Evolutionary conservation across 2,329 filamentous ascomycete species (phyloP).

Genomic region (Sclerotinia borealis): DNA sequence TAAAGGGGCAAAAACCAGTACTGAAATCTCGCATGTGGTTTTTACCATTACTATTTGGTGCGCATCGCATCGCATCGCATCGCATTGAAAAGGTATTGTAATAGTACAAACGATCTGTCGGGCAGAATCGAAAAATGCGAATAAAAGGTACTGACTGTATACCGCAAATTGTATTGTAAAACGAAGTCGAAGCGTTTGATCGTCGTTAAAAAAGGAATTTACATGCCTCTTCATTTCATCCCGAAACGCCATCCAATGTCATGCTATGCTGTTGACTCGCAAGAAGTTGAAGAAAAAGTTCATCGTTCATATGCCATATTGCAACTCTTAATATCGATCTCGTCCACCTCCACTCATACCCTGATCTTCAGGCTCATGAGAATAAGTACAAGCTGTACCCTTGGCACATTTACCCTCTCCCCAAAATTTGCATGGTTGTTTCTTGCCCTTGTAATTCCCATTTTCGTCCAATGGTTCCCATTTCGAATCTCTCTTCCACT

Average conservation of each 20-base stretch:
- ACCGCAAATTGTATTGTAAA: background rate
- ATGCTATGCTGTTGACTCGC: background rate
- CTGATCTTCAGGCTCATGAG: slow-evolving; percentile 46
- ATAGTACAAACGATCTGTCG: background rate
- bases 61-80: too few species aligned
- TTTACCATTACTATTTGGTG: too few species aligned
- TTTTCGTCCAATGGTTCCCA: slow-evolving; percentile 26
- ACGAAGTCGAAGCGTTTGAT: background rate
- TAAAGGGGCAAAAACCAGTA: background rate
- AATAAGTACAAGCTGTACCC: slow-evolving; percentile 68
- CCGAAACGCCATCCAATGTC: background rate
- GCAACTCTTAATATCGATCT: background rate
- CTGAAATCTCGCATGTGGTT: background rate
- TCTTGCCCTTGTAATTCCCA: slow-evolving; percentile 46
- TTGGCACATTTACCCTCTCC: slow-evolving; percentile 66
- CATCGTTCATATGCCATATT: background rate
- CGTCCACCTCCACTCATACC: background rate
- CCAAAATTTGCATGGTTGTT: slow-evolving; percentile 65
- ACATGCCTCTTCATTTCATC: background rate
- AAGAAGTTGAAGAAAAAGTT: background rate
- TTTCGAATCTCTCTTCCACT: slow-evolving; percentile 12
- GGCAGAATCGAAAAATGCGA: background rate
- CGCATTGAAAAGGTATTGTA: background rate
- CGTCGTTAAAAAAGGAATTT: background rate
- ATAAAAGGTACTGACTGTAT: background rate